Evolutionary conservation across 2,329 filamentous ascomycete genomes (phyloP), one percentile per base, ranked within the genome.

Genomic region (Stagonosporopsis cucurbitacearum): DNA sequence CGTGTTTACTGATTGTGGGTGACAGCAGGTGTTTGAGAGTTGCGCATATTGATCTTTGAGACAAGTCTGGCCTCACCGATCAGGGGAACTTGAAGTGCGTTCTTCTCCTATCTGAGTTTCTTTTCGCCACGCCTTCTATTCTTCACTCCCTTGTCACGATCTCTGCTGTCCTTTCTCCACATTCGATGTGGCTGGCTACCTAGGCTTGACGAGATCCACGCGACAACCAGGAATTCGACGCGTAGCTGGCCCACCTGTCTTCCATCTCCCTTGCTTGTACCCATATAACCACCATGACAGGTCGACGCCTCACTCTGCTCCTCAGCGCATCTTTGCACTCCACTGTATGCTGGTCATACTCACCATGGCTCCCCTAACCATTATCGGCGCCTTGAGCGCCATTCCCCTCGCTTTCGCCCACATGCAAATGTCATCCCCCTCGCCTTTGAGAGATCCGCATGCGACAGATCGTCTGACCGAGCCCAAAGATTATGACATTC

Each of bases 401-500:
- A n/a, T 69, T 20, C 53, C 66, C 1, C 33, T 54, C 13, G 59
- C 60, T 15, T 44, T 67, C 44, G 60, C 69, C 56, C 84, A 86
- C 68, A 84, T 86, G 77, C 80, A 86, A 69, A 80, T 86, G 82
- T 76, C 72, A 63, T 78, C 78, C 54, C 84, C 84, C 2, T 82
- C 79, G 55, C 81, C 83, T 9, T 74, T 86, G 22, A 80, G 79
- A 57, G 80, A 84, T 62, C 78, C 79, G 17, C 71, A 78, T 39
- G 75, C 73, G 32, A 44, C 32, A 17, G 71, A 78, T 30, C 75
- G 74, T 30, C 82, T 50, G 39, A 64, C 48, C 81, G 85, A 70
- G 39, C 65, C 60, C 15, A 70, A 69, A 70, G 89, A 93, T 78
- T 91, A 89, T 79, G 84, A 83, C 65, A 91, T 91, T 78, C 90